These are phyloP conservation scores for Metarhizium anisopliae DNA, from an alignment of 2,329 filamentous ascomycete species.

Conservation along the genomic window DNA sequence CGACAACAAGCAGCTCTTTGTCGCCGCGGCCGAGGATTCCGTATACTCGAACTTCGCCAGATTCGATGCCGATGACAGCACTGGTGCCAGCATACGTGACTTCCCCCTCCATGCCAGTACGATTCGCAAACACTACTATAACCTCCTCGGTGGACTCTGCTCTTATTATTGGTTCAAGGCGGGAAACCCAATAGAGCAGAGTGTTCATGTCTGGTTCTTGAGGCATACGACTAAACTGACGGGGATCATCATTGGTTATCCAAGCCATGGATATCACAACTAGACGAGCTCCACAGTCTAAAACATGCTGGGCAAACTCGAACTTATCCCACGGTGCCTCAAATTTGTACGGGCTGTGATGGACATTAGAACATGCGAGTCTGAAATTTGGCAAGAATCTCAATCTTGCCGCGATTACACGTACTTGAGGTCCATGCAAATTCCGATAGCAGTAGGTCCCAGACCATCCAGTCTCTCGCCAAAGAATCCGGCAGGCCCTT, in stretches of 20 bases:
- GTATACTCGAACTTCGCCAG: slow-evolving; percentile 58
- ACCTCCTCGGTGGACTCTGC: slow-evolving; percentile 45
- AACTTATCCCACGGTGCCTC: slow-evolving; percentile 28
- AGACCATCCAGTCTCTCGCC: slow-evolving; percentile 34
- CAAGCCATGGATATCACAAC: slow-evolving; percentile 72
- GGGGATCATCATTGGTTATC: slow-evolving; percentile 51
- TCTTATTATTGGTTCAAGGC: slow-evolving; percentile 57
- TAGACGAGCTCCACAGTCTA: slow-evolving; percentile 47
- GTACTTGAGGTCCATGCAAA: slow-evolving; percentile 57
- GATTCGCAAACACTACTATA: slow-evolving; percentile 63
- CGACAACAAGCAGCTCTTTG: slow-evolving; percentile 58
- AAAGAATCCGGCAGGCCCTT: slow-evolving; percentile 43
- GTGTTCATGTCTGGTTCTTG: slow-evolving; percentile 63
- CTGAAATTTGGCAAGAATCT: neutral
- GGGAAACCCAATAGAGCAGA: slow-evolving; percentile 64
- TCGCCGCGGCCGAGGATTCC: slow-evolving; percentile 63
- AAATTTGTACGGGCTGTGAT: slow-evolving; percentile 25
- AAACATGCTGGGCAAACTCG: slow-evolving; percentile 44
- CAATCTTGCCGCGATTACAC: slow-evolving; percentile 7
- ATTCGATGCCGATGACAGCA: slow-evolving; percentile 56
- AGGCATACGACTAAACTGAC: slow-evolving; percentile 35
- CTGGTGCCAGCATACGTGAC: slow-evolving; percentile 67
- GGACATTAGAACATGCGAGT: neutral
- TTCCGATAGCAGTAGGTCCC: slow-evolving; percentile 47
- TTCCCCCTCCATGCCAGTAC: slow-evolving; percentile 56